Percentiles rank a stretch among this genome's conserved stretches.
These are phyloP conservation scores for Pulveroboletus ravenelii DNA, from an alignment of 768 basidiomycete species.

Conservation along the genomic window DNA sequence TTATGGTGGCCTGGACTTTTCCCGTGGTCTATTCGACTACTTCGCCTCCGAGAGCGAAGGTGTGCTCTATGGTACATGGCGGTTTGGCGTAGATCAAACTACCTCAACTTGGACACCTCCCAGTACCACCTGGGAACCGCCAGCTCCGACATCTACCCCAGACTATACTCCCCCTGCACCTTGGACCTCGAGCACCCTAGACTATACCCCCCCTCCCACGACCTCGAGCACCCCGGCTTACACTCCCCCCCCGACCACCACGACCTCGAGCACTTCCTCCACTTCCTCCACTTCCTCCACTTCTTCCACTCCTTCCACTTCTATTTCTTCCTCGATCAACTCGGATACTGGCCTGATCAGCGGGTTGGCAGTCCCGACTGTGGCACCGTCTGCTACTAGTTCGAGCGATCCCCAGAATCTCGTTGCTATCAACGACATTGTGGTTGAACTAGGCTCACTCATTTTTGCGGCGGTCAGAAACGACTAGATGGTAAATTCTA, in stretches of 20 bases:
- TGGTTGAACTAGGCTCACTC: slow-evolving; percentile 31
- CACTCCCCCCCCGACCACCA: slow-evolving; percentile 23
- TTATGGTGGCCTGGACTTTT: slow-evolving; percentile 63
- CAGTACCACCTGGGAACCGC: slow-evolving; percentile 17
- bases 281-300: slow-evolving; percentile 11
- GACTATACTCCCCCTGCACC: slow-evolving; percentile 13
- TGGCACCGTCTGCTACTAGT: slow-evolving; percentile 26
- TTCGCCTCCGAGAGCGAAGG: slow-evolving; percentile 49
- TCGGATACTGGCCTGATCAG: slow-evolving; percentile 18
- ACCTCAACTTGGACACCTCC: slow-evolving; percentile 11
- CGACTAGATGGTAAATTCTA: not conserved
- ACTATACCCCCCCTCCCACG: slow-evolving; percentile 17
- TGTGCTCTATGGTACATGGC: slow-evolving; percentile 61
- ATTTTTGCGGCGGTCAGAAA: slow-evolving; percentile 8
- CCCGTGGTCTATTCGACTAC: slow-evolving; percentile 57
- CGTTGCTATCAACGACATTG: slow-evolving; percentile 30
- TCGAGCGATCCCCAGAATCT: slow-evolving; percentile 32
- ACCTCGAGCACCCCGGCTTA: slow-evolving; percentile 19
- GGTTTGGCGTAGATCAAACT: slow-evolving; percentile 31
- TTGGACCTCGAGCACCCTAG: slow-evolving; percentile 14
- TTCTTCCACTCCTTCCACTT: slow-evolving; percentile 16
- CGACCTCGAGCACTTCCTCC: slow-evolving; percentile 12
- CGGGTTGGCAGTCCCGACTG: slow-evolving; percentile 24
- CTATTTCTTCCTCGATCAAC: slow-evolving; percentile 18
- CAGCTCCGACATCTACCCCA: slow-evolving; percentile 22